phyloP scores from a whole-genome alignment of 2,329 filamentous ascomycete species.

The Exophiala bonariae region DNA sequence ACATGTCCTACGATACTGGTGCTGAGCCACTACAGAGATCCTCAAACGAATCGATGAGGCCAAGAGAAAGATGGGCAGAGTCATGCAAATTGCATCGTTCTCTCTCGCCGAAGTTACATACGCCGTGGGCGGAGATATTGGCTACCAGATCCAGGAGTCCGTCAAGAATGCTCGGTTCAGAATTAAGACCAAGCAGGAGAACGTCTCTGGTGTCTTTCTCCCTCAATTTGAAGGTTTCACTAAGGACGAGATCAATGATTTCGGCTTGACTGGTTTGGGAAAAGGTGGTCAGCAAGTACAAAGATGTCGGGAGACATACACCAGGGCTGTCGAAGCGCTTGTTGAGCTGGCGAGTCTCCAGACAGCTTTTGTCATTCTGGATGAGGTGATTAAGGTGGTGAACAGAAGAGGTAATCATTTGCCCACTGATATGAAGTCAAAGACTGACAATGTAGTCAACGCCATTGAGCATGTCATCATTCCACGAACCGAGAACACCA shows the following conservation, averaged over 20 bases:
- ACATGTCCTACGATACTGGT: slow-evolving; percentile 17
- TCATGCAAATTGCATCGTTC: slow-evolving; percentile 99
- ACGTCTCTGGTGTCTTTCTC: slow-evolving; percentile 93
- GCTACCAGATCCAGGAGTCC: slow-evolving; percentile 96
- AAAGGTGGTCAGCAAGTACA: slow-evolving; percentile 98
- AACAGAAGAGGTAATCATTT: slow-evolving; percentile 76
- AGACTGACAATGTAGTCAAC: slow-evolving; percentile 62
- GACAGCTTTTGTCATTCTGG: slow-evolving; percentile 96
- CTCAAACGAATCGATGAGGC: slow-evolving; percentile 96
- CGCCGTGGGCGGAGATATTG: slow-evolving; percentile 91
- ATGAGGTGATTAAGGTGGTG: slow-evolving; percentile 99
- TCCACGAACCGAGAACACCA: slow-evolving; percentile 97
- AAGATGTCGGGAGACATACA: slow-evolving; percentile 91
- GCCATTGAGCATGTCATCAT: slow-evolving; percentile 87
- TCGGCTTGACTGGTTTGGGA: slow-evolving; percentile 90
- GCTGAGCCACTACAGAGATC: slow-evolving; percentile 65
- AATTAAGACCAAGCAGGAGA: slow-evolving; percentile 93
- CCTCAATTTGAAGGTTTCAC: slow-evolving; percentile 91
- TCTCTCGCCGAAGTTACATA: slow-evolving; percentile 97
- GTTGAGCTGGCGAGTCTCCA: slow-evolving; percentile 43
- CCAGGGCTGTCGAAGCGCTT: slow-evolving; percentile 89
- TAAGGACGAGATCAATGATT: slow-evolving; percentile 80
- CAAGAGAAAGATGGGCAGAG: slow-evolving; percentile 97
- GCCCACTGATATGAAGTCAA: slow-evolving; percentile 21
- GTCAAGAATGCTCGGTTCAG: slow-evolving; percentile 91